A percentile compares a stretch with the other conserved stretches of the same genome.
Conservation (phyloP, 2,329 filamentous ascomycete genomes). For the Cladophialophora psammophila region DNA sequence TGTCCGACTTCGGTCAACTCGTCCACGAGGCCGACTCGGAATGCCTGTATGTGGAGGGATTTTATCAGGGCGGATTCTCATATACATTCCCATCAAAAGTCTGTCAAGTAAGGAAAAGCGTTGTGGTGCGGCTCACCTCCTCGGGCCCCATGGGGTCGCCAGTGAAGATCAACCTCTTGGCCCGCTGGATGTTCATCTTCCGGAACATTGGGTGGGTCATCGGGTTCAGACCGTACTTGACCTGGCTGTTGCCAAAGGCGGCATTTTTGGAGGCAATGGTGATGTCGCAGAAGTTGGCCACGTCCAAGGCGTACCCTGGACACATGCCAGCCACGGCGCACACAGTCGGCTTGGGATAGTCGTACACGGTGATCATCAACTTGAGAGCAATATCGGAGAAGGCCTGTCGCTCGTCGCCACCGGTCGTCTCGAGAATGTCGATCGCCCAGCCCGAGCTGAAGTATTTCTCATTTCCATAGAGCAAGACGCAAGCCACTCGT, state of each 20-base stretch:
- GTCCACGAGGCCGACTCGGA: constrained; percentile 1
- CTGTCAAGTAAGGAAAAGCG: too few species aligned
- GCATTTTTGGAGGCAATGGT: constrained; percentile 5
- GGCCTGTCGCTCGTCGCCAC: neutral
- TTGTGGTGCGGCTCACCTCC: neutral
- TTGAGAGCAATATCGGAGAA: constrained; percentile 2
- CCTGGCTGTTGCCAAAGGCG: constrained; percentile 3
- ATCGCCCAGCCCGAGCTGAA: constrained; percentile 3
- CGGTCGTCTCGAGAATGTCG: constrained; percentile 1
- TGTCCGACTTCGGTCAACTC: constrained; percentile 2
- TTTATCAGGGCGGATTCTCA: too few species aligned
- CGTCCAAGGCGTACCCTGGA: constrained; percentile 3
- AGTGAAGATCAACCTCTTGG: constrained; percentile 8
- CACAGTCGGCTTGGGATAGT: constrained; percentile 3
- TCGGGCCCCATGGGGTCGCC: neutral
- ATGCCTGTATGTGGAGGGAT: neutral
- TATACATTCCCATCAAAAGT: too few species aligned
- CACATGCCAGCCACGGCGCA: constrained; percentile 4
- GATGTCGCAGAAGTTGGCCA: constrained; percentile 1
- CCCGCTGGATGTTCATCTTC: constrained; percentile 3
- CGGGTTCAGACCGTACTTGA: constrained; percentile 8
- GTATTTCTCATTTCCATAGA: constrained; percentile 6
- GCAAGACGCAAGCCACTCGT: neutral
- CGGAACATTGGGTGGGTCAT: constrained; percentile 6
- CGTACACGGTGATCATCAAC: constrained; percentile 3